These are phyloP conservation scores for Bolboschoenus planiculmis DNA, from an alignment of 176 grass and related monocot species.

Conservation along the genomic window DNA sequence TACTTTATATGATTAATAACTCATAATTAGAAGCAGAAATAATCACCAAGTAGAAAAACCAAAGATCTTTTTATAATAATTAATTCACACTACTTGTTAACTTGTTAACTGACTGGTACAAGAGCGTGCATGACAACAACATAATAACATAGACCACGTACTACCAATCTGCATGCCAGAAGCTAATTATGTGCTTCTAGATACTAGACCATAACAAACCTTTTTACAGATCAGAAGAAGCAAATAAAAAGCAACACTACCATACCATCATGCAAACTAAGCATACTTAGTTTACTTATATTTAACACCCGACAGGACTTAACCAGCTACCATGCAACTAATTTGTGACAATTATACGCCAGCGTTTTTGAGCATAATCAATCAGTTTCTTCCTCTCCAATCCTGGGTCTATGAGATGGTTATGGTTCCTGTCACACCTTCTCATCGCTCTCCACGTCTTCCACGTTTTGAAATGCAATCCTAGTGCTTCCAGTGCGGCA, in stretches of 20 bases:
- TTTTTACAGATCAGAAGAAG: neutral
- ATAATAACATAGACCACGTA: neutral
- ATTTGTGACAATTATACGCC: neutral
- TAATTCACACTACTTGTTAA: neutral
- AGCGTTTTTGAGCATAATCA: conserved; percentile 13
- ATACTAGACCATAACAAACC: neutral
- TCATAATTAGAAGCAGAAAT: neutral
- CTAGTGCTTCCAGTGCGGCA: neutral
- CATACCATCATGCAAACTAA: neutral
- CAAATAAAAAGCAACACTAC: neutral
- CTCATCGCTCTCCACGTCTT: conserved; percentile 11
- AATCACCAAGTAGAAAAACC: neutral
- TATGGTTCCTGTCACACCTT: conserved; percentile 4
- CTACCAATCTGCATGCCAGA: neutral
- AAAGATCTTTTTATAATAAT: neutral
- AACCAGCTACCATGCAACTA: neutral
- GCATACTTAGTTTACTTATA: neutral
- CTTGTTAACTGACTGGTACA: neutral
- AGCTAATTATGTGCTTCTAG: neutral
- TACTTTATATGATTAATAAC: neutral
- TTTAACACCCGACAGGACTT: neutral
- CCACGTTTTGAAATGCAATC: conserved; percentile 7
- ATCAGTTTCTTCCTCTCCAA: conserved; percentile 5
- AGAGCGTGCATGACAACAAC: neutral
- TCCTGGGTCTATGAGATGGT: neutral